A percentile compares a stretch with the other conserved stretches of the same genome.
phyloP scores from a whole-genome alignment of 306 rosid species.

The Sophora flavescens region DNA sequence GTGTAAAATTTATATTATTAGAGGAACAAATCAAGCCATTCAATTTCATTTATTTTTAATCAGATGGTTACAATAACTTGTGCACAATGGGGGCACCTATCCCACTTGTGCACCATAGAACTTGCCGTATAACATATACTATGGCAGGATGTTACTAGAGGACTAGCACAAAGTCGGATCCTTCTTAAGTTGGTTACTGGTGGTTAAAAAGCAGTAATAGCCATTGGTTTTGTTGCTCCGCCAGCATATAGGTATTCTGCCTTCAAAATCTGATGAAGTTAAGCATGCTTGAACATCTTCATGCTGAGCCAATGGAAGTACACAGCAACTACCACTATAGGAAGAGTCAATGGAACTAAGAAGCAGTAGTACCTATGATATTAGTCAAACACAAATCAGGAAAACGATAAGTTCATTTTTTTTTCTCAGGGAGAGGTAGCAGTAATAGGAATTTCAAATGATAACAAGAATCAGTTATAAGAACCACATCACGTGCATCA shows the following conservation, averaged over 20 bases:
- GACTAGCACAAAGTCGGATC: background rate
- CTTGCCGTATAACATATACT: background rate
- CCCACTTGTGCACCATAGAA: too few relatives aligned
- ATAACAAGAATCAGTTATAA: background rate
- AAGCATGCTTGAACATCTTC: conserved; percentile 94
- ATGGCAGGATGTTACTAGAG: background rate
- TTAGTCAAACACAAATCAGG: conserved; percentile 27
- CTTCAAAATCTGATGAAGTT: conserved; percentile 40
- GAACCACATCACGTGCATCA: background rate
- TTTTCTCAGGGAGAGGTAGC: background rate
- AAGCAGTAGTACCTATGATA: conserved; percentile 78
- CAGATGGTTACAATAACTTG: too few relatives aligned
- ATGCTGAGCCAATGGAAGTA: conserved; percentile 92
- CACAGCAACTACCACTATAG: conserved; percentile 74
- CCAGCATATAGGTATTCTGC: background rate
- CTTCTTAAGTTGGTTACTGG: conserved; percentile 4
- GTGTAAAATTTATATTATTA: too few relatives aligned
- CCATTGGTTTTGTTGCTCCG: conserved; percentile 15
- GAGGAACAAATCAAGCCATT: too few relatives aligned
- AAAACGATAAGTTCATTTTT: conserved; percentile 17
- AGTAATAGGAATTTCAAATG: background rate
- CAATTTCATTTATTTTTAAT: too few relatives aligned
- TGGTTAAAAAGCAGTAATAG: conserved; percentile 5
- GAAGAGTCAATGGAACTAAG: conserved; percentile 87
- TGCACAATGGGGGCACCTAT: too few relatives aligned